phyloP scores from a whole-genome alignment of 164 flowering plant genomes.

The Stephania japonica region DNA sequence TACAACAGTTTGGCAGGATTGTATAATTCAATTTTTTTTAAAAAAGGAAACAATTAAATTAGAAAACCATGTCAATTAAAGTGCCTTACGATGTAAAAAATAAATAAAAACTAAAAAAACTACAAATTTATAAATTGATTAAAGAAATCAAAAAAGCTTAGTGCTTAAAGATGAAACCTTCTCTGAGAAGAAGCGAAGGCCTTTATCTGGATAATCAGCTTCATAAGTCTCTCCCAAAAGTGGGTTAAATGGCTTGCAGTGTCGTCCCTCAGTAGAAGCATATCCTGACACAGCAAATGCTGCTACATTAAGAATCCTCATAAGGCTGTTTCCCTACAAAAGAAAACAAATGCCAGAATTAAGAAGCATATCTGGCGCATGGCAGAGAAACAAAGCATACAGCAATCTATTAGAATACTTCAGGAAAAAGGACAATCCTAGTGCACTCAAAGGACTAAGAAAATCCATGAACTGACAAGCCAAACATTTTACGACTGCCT shows the following conservation, averaged over 20 bases:
- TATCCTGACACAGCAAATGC: conserved; percentile 57
- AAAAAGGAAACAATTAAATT: too few species aligned
- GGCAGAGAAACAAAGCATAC: too few species aligned
- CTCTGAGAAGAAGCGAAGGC: conserved; percentile 44
- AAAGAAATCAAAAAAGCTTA: neutral
- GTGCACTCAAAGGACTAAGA: too few species aligned
- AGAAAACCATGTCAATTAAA: too few species aligned
- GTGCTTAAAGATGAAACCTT: conserved; percentile 25
- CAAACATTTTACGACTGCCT: too few species aligned
- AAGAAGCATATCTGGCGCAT: neutral
- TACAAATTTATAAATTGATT: neutral
- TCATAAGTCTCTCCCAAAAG: conserved; percentile 52
- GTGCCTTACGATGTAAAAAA: too few species aligned
- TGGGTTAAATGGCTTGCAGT: conserved; percentile 53
- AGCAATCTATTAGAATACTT: too few species aligned
- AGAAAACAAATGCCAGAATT: neutral
- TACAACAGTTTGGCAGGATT: neutral
- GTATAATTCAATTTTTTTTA: neutral
- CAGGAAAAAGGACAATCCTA: too few species aligned
- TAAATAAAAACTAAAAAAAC: too few species aligned
- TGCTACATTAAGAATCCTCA: conserved; percentile 46
- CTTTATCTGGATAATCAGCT: conserved; percentile 49
- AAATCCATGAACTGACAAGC: too few species aligned
- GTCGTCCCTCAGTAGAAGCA: conserved; percentile 44
- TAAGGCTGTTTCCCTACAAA: conserved; percentile 39